Evolutionary conservation across 169 alveolate species (phyloP), one percentile per base, ranked within the genome.

Genomic region (Plasmodium gallinaceum): DNA sequence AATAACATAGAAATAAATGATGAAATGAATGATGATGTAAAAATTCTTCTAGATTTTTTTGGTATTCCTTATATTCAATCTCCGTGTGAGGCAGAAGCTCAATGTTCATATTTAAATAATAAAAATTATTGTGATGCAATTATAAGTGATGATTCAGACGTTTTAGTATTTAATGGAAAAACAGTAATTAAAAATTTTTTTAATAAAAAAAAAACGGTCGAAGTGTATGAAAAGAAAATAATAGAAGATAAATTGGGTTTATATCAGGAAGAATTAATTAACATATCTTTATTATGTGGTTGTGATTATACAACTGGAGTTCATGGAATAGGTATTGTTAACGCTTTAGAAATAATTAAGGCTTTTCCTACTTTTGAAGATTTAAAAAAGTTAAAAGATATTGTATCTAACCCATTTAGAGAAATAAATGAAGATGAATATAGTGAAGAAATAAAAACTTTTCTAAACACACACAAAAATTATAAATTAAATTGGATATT

Each of bases 81-180:
- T 4, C 99, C 99, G 5, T 96, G 97, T 18, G 99, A 98, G 89
- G 99, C 99, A 10, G 99, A 98, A 80, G 98, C 99, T 14, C 98
- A 97, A 54, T 97, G 99, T 26, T 98, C 99, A 6, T 90, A 88
- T 51, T 91, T 98, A 48, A 96, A 92, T 61, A 87, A 73, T 46
- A 46, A 42, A 14, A 96, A 96, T 26, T 72, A 92, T 39, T 96
- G 96, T 32, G 96, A 95, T 88, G 98, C 99, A 2, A 99, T 98
- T 39, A 90, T 98, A 1, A 95, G 99, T 7, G 99, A 98, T 62
- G 99, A 98, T 74, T 96, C 98, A 12, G 99, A 98, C 88, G 96
- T 97, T n/a, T 87, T 98, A 65, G 97, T 97, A 10, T 97, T 94
- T 61, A 99, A 98, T 46, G 98, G 98, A 12, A 93, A 88, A 43